phyloP scores from a whole-genome alignment of 106 monocot genomes.

The Allium fistulosum region DNA sequence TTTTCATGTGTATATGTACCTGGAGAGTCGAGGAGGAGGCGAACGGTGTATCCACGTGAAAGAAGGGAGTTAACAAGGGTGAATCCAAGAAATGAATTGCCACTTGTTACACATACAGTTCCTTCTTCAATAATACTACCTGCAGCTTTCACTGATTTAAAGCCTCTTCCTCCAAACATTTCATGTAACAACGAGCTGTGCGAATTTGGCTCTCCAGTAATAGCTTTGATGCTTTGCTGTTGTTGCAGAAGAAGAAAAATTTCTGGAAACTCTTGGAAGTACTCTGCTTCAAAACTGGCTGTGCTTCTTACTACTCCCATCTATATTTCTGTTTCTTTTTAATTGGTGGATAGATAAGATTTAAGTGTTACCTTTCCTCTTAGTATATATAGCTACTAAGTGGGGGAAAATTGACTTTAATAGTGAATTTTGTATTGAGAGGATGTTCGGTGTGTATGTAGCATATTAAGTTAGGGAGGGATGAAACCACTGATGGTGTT shows the following conservation, averaged over 20 bases:
- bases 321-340: background rate
- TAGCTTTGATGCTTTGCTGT: background rate
- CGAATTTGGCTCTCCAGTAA: too few relatives aligned
- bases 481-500: too few relatives aligned
- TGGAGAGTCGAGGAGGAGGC: conserved; percentile 50
- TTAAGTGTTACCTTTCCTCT: too few relatives aligned
- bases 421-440: too few relatives aligned
- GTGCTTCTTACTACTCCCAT: conserved; percentile 48
- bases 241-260: conserved; percentile 10
- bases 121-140: background rate
- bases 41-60: conserved; percentile 55
- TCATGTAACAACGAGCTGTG: background rate
- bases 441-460: too few relatives aligned
- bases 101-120: conserved; percentile 76
- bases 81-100: conserved; percentile 65
- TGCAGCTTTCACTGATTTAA: background rate
- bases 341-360: too few relatives aligned
- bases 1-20: conserved; percentile 14
- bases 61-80: conserved; percentile 61
- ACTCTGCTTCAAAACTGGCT: conserved; percentile 38
- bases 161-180: background rate
- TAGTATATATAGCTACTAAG: too few relatives aligned
- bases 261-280: conserved; percentile 27
- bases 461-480: too few relatives aligned
- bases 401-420: too few relatives aligned